Evolutionary conservation across 768 basidiomycete genomes (phyloP).

Genomic region (Cubamyces sp.): DNA sequence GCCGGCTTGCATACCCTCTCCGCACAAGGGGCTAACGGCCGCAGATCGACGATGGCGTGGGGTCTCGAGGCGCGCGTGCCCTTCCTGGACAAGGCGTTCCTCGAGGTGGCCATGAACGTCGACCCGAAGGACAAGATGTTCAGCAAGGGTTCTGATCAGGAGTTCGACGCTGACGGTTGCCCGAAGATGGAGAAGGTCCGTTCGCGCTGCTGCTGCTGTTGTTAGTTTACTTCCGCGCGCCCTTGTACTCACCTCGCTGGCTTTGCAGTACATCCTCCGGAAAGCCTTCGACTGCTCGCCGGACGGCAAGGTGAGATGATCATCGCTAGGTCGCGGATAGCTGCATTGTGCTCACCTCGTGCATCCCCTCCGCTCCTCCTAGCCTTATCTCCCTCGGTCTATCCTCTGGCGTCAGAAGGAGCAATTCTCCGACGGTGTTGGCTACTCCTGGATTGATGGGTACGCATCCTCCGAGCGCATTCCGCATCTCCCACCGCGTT

Average conservation of each 20-base stretch:
- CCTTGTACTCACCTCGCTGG: slow-evolving; percentile 19
- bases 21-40: slow-evolving; percentile 5
- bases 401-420: slow-evolving; percentile 99
- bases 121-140: slow-evolving; percentile 90
- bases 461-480: slow-evolving; percentile 36
- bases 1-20: neutral
- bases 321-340: neutral
- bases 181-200: slow-evolving; percentile 95
- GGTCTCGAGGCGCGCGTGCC: slow-evolving; percentile 98
- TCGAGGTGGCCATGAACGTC: slow-evolving; percentile 91
- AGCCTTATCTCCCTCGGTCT: slow-evolving; percentile 91
- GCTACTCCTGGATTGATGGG: slow-evolving; percentile 99
- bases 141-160: slow-evolving; percentile 73
- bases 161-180: slow-evolving; percentile 80
- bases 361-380: slow-evolving; percentile 2
- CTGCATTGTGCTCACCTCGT: neutral
- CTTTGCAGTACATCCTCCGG: slow-evolving; percentile 81
- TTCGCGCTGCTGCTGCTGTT: no score
- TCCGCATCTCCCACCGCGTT: slow-evolving; percentile 4
- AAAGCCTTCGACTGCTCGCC: slow-evolving; percentile 93
- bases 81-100: slow-evolving; percentile 96
- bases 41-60: slow-evolving; percentile 98
- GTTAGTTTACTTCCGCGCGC: neutral
- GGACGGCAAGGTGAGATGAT: slow-evolving; percentile 62
- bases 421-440: slow-evolving; percentile 98